Conservation (phyloP, 768 basidiomycete species). For the Lentinus tigrinus region DNA sequence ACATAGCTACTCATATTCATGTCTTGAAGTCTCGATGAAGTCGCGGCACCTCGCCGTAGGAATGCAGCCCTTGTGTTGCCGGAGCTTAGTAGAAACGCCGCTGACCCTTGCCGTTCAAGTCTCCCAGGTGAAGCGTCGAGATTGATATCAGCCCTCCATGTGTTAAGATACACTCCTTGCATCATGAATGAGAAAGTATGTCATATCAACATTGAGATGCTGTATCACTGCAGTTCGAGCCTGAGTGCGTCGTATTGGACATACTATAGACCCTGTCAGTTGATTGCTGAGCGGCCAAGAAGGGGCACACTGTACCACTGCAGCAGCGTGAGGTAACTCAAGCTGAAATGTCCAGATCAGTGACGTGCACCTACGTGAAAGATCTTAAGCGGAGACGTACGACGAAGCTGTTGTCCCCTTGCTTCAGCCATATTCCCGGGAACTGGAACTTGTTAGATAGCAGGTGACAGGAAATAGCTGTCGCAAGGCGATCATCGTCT, state of each 20-base stretch:
- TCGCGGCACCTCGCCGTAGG: no score
- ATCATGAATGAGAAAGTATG: neutral
- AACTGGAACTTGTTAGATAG: conserved; percentile 24
- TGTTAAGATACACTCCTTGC: neutral
- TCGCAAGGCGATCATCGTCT: neutral
- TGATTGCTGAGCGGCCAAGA: neutral
- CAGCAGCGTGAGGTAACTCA: conserved; percentile 20
- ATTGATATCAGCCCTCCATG: no score
- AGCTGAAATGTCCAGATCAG: conserved; percentile 8
- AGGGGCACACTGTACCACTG: conserved; percentile 11
- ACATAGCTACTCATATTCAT: neutral
- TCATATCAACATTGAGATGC: neutral
- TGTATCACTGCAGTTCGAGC: conserved; percentile 14
- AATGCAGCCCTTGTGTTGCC: no score
- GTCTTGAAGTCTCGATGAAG: no score
- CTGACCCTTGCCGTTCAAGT: no score
- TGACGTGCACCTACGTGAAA: neutral
- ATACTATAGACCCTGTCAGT: conserved; percentile 12
- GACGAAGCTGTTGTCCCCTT: conserved; percentile 23
- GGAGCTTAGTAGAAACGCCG: no score
- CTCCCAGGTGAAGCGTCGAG: no score
- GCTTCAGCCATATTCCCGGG: conserved; percentile 21
- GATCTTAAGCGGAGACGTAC: conserved; percentile 4
- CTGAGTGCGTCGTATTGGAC: conserved; percentile 29
- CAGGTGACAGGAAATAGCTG: conserved; percentile 28